Evolutionary conservation across 2,329 filamentous ascomycete genomes (phyloP).

Genomic region (Neoascochyta sp.): DNA sequence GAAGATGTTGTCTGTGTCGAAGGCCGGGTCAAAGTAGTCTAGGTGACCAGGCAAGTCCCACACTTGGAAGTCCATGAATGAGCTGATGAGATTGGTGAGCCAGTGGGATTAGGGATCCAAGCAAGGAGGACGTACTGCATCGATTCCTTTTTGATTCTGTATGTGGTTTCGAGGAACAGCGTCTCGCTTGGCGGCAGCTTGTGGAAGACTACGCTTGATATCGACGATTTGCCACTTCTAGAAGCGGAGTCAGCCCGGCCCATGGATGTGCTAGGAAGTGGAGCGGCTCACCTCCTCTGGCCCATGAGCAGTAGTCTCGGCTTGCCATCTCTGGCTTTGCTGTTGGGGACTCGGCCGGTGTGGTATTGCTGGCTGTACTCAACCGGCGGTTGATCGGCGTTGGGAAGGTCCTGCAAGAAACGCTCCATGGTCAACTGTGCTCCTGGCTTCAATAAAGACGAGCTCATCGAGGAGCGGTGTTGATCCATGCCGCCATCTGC

Average conservation of each 20-base stretch:
- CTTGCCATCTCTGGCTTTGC: constrained; percentile 60
- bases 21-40: constrained; percentile 83
- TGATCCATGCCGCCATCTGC: constrained; percentile 2
- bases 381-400: constrained; percentile 39
- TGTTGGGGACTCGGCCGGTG: constrained; percentile 45
- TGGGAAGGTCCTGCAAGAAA: constrained; percentile 43
- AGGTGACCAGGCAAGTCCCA: constrained; percentile 97
- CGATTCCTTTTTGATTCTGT: constrained; percentile 87
- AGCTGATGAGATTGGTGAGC: constrained; percentile 52
- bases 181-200: constrained; percentile 96
- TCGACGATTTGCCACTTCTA: constrained; percentile 97
- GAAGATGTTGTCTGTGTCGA: constrained; percentile 91
- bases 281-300: constrained; percentile 69
- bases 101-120: not conserved
- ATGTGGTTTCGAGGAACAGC: constrained; percentile 90
- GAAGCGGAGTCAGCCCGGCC: constrained; percentile 12
- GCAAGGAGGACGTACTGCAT: constrained; percentile 68
- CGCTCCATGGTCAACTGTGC: constrained; percentile 43
- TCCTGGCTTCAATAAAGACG: constrained; percentile 36
- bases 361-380: constrained; percentile 40
- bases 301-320: constrained; percentile 92
- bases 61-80: constrained; percentile 98
- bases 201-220: constrained; percentile 98
- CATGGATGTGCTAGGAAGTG: not conserved
- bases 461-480: constrained; percentile 15